Percentiles rank a stretch among this genome's conserved stretches.
phyloP scores from a whole-genome alignment of 2,329 filamentous ascomycete genomes.

The Sclerotinia subarctica region DNA sequence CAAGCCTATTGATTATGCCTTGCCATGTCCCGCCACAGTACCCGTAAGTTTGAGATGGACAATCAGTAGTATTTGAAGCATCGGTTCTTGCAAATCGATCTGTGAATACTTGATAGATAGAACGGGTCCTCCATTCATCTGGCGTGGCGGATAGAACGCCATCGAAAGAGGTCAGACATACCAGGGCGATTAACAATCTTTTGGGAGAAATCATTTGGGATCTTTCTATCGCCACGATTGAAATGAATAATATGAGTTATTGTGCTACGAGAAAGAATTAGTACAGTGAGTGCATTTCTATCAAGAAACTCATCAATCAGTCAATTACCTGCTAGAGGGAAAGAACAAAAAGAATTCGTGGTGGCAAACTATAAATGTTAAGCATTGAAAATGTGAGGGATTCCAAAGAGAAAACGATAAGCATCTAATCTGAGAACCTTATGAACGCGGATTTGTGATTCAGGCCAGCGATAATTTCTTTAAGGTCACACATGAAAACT shows the following conservation, averaged over 20 bases:
- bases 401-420: neutral
- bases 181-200: neutral
- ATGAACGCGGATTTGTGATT: too few relatives aligned
- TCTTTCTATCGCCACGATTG: neutral
- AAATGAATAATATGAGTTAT: neutral
- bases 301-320: too few relatives aligned
- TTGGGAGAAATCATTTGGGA: neutral
- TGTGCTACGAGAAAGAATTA: too few relatives aligned
- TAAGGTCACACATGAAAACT: neutral
- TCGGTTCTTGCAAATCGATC: constrained; percentile 45
- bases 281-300: neutral
- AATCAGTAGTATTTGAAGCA: constrained; percentile 34
- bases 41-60: constrained; percentile 31
- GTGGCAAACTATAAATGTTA: neutral
- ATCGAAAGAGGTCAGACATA: neutral
- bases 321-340: too few relatives aligned
- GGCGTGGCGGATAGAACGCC: neutral
- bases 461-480: neutral
- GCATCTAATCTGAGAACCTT: neutral
- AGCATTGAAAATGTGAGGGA: neutral
- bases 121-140: constrained; percentile 10
- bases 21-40: constrained; percentile 50
- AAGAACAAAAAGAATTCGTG: neutral
- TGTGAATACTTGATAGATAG: constrained; percentile 19
- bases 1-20: constrained; percentile 42